Evolutionary conservation across 805 yeast genomes (phyloP).

Genomic region (Ogataea haglerorum): DNA sequence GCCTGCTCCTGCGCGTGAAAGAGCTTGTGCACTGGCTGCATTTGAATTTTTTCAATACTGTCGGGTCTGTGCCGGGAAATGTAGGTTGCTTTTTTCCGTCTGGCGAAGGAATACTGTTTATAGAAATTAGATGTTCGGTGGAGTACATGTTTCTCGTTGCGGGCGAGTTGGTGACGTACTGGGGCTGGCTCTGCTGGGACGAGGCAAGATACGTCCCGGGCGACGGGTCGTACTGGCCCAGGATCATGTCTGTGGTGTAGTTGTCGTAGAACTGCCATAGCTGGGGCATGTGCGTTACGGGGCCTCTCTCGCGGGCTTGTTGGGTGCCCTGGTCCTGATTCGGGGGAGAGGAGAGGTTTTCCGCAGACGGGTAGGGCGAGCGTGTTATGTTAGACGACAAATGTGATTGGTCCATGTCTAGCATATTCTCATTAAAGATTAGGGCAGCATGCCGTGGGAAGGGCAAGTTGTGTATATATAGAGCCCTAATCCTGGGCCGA

Average conservation of each 20-base stretch:
- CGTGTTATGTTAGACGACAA: neutral
- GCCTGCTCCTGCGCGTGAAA: constrained; percentile 28
- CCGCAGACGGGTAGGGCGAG: neutral
- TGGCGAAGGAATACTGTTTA: neutral
- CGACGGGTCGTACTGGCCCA: neutral
- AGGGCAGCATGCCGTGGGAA: neutral
- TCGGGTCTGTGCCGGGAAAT: neutral
- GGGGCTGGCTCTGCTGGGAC: neutral
- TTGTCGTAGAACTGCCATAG: neutral
- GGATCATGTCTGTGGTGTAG: neutral
- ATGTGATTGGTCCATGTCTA: neutral
- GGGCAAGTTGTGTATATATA: neutral
- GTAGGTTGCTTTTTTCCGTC: neutral
- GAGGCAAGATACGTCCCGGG: neutral
- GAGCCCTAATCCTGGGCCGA: neutral
- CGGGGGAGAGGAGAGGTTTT: neutral
- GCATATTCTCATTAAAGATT: neutral
- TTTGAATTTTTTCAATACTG: constrained; percentile 10
- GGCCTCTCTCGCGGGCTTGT: neutral
- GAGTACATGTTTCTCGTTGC: neutral
- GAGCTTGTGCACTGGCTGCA: constrained; percentile 24
- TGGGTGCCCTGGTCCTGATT: neutral
- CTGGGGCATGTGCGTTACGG: neutral
- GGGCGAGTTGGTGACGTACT: neutral
- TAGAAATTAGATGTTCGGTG: neutral